Base-by-base conservation (phyloP, 495 filamentous ascomycete species). In the Jackrogersella minutella region DNA sequence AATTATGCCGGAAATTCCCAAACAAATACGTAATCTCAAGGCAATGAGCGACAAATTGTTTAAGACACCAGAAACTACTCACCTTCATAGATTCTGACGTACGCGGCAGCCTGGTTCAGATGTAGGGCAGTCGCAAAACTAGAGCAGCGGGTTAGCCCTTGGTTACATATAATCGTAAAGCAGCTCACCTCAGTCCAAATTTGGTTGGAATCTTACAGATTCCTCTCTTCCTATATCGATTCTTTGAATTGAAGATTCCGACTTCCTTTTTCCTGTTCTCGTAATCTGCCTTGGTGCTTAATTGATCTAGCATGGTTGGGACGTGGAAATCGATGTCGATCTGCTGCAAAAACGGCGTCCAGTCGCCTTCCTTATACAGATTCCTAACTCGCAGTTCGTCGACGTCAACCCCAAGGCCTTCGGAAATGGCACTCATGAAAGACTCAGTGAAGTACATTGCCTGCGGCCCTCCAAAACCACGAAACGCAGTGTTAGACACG, bases 101-200 rank as follows among this genome's bases (percentile, higher is more conserved):
- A 78, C 19, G 92, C 92, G 63, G 90, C 91, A 19, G 92, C 92
- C 74, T 96, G 92, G 73, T 96, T 96, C 58, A 95, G 80, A 76
- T 92, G 92, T 4, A 94, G 80, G 5, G 92, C 92, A 1, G 92
- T 94, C 73, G 93, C 94, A 17, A 89, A 92, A 63, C 94, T 95
- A 58, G 28, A 0, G 47, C 17, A 90, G 89, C 55, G 93, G 17
- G 46, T 70, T 24, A 69, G 17, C 14, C 39, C 39, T 19, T 14
- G 34, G 9, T 5, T 9, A 6, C 5, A 8, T 9, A 26, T 9
- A 28, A 36, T 13, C 1, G n/a, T 1, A 24, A 49, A 30, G 28
- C 16, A 39, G 11, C 51, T 49, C 31, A 66, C 67, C 67, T 70
- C 13, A 70, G 14, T 11, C 67, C 67, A 14, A 66, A 96, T 73